Conservation (phyloP, 2,329 filamentous ascomycete genomes). For the Nemania diffusa region DNA sequence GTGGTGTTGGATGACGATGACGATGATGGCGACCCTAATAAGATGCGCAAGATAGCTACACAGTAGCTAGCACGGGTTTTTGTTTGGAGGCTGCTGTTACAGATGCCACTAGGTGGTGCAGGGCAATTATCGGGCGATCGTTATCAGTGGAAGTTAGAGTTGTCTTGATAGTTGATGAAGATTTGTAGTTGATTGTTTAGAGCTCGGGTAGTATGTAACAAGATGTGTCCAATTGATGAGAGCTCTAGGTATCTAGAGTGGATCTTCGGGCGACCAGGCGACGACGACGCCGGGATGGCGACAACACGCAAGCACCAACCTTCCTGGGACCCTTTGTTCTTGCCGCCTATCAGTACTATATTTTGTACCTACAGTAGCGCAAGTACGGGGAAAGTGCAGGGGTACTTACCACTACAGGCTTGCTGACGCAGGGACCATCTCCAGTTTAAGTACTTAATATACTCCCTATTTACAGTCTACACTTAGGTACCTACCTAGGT, state of each 20-base stretch:
- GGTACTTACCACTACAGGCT: neutral
- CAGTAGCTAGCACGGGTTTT: slow-evolving; percentile 7
- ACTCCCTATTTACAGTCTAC: no score
- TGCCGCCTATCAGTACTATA: neutral
- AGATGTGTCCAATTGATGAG: slow-evolving; percentile 30
- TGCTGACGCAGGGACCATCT: neutral
- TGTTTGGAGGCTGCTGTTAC: neutral
- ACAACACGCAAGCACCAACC: slow-evolving; percentile 27
- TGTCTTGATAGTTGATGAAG: slow-evolving; percentile 26
- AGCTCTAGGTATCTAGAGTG: slow-evolving; percentile 24
- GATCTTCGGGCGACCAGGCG: slow-evolving; percentile 29
- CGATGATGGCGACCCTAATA: slow-evolving; percentile 3
- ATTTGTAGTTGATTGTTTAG: slow-evolving; percentile 26
- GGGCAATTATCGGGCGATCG: neutral
- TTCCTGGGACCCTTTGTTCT: neutral
- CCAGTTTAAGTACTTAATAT: no score
- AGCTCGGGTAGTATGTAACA: slow-evolving; percentile 7
- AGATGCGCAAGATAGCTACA: slow-evolving; percentile 11
- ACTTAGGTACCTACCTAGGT: neutral
- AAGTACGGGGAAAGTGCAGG: neutral
- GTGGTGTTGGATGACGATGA: slow-evolving; percentile 2
- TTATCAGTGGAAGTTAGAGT: slow-evolving; percentile 4
- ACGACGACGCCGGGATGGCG: slow-evolving; percentile 19
- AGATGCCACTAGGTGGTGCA: neutral
- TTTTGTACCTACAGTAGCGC: neutral